These are phyloP conservation scores for Serendipita sp. DNA, from an alignment of 768 basidiomycete genomes.

Conservation along the genomic window DNA sequence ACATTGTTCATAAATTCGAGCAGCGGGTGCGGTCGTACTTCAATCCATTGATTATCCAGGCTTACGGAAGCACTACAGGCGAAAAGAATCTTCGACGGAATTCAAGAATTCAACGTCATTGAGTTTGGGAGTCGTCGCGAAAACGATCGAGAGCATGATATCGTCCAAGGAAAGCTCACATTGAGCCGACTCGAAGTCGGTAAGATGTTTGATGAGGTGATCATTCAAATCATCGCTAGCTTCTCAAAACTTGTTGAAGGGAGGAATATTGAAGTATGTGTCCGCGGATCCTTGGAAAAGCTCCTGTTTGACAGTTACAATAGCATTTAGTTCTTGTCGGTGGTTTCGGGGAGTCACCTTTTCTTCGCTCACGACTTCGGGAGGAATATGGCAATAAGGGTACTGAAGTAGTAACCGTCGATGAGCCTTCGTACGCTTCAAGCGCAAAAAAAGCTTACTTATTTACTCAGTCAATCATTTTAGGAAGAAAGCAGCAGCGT, in stretches of 20 bases:
- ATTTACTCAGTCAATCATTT: neutral
- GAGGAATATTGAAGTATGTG: neutral
- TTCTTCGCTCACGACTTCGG: neutral
- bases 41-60: too few relatives aligned
- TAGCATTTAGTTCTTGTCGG: constrained; percentile 8
- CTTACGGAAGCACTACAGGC: neutral
- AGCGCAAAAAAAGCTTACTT: neutral
- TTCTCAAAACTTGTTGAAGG: neutral
- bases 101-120: neutral
- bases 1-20: too few relatives aligned
- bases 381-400: neutral
- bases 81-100: constrained; percentile 7
- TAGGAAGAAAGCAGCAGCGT: neutral
- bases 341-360: constrained; percentile 7
- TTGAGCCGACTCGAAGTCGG: neutral
- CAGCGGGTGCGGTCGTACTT: too few relatives aligned
- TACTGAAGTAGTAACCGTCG: neutral
- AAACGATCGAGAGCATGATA: constrained; percentile 5
- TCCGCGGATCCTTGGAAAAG: neutral
- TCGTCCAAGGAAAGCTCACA: neutral
- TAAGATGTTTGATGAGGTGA: neutral
- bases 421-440: neutral
- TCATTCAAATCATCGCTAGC: neutral
- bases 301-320: neutral
- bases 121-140: constrained; percentile 6